Percentiles rank a stretch among this genome's conserved stretches.
These are phyloP conservation scores for Ogataea kodamae DNA, from an alignment of 805 yeast genomes.

Conservation along the genomic window DNA sequence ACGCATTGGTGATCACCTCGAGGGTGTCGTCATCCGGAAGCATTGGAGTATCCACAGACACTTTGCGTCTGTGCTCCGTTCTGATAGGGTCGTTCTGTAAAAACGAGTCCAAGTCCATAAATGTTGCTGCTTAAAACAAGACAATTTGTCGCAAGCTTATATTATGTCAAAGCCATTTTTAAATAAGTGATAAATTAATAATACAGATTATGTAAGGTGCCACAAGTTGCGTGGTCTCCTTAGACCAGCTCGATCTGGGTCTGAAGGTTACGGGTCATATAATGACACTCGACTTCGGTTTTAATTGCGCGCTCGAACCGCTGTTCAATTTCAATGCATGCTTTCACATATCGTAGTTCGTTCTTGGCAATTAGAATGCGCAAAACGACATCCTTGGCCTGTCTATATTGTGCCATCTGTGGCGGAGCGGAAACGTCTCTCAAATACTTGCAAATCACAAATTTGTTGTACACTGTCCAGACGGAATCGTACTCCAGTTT, in stretches of 20 bases:
- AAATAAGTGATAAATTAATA: too few species aligned
- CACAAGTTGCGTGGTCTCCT: too few species aligned
- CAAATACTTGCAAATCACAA: constrained; percentile 19
- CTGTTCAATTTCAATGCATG: constrained; percentile 27
- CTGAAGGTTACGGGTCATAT: constrained; percentile 4
- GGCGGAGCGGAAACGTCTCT: constrained; percentile 28
- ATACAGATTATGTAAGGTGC: too few species aligned
- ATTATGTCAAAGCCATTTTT: too few species aligned
- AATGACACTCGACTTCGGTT: constrained; percentile 26
- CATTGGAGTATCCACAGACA: constrained; percentile 24
- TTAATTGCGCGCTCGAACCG: constrained; percentile 27
- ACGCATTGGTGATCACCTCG: constrained; percentile 21
- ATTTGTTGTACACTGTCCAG: constrained; percentile 24
- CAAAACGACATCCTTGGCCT: constrained; percentile 56
- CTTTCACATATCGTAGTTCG: constrained; percentile 26
- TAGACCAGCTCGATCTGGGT: constrained; percentile 5
- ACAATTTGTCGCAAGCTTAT: too few species aligned
- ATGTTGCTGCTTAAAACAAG: too few species aligned
- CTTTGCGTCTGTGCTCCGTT: constrained; percentile 11
- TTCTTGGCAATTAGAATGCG: constrained; percentile 57
- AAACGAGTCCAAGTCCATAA: not conserved
- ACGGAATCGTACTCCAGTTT: constrained; percentile 19
- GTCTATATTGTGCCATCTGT: constrained; percentile 35
- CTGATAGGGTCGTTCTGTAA: too few species aligned
- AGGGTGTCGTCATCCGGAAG: constrained; percentile 27